Base-by-base conservation (phyloP, 768 basidiomycete species). In the Suillus bovinus region DNA sequence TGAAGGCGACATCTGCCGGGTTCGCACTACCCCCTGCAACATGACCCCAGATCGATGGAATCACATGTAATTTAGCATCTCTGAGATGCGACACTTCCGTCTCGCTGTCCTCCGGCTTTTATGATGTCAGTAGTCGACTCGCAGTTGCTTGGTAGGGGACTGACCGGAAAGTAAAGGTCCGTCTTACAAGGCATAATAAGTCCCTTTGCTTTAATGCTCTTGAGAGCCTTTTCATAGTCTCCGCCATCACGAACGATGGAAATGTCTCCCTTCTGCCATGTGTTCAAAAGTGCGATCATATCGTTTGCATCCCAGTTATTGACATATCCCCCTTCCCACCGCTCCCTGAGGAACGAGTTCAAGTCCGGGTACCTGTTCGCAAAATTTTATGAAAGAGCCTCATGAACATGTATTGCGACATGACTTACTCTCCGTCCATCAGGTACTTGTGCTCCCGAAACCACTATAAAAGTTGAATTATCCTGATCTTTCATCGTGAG, bases 131-230 rank as follows among this genome's bases (percentile, higher is more conserved):
- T 20, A 36, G 20, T 56, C 42, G 20, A 13, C 31, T 44, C 20
- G 53, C 13, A 2, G 17, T 7, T 36, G 10, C 36, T 46, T n/a
- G n/a, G 13, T 17, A 14, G 39, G 29, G 24, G 47, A 66, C 68
- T 49, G 63, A 85, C 84, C 39, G 85, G 79, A 69, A 86, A 87
- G 68, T 85, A 86, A 42, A 87, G 70, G 65, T 86, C 85, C 2
- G 84, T 85, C 73, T 82, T 84, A 61, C 78, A 81, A 22, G 85
- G 86, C 83, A 86, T 85, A 38, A 86, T 81, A 41, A 86, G 68
- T 1, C 79, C 86, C 60, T 78, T 81, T 0, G 83, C 82, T 63
- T 81, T 80, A 68, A 86, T 82, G 17, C 67, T 68, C 13, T 69
- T 69, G 63, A 86, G 65, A 44, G 76, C 74, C 39, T 74, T 77